Percentiles rank a stretch among this genome's conserved stretches.
Evolutionary conservation across 2,329 filamentous ascomycete genomes (phyloP).

Genomic region (Fusarium caatingaense): DNA sequence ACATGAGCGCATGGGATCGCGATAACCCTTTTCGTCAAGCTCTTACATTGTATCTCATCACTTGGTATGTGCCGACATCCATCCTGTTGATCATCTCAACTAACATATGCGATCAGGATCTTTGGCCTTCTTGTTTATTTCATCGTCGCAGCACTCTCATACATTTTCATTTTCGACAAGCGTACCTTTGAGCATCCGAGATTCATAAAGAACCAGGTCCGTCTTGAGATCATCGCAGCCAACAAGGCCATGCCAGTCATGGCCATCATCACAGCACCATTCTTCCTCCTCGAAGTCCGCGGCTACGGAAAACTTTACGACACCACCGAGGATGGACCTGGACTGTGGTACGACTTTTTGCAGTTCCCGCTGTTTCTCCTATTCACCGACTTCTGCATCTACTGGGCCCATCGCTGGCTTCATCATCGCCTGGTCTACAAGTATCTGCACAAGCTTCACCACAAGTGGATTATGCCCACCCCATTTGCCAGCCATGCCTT

Average conservation of each 20-base stretch:
- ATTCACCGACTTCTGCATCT: slow-evolving; percentile 91
- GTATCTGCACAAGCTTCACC: slow-evolving; percentile 92
- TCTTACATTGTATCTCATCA: slow-evolving; percentile 82
- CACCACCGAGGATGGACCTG: slow-evolving; percentile 77
- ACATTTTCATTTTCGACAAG: slow-evolving; percentile 92
- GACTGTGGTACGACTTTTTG: slow-evolving; percentile 78
- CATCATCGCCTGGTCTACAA: slow-evolving; percentile 86
- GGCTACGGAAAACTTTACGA: slow-evolving; percentile 92
- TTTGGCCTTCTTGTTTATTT: slow-evolving; percentile 90
- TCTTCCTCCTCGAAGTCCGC: slow-evolving; percentile 85
- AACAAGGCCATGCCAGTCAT: slow-evolving; percentile 82
- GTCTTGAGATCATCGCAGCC: slow-evolving; percentile 85
- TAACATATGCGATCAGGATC: slow-evolving; percentile 66
- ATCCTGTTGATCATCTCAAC: not conserved
- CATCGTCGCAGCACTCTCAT: slow-evolving; percentile 83
- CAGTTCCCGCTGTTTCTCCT: slow-evolving; percentile 90
- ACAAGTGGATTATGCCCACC: slow-evolving; percentile 99
- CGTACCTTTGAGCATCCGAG: slow-evolving; percentile 88
- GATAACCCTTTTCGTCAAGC: slow-evolving; percentile 82
- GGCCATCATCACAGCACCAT: slow-evolving; percentile 81
- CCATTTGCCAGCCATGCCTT: slow-evolving; percentile 94
- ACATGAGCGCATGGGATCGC: slow-evolving; percentile 79
- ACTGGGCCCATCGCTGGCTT: slow-evolving; percentile 89
- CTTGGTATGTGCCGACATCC: slow-evolving; percentile 71
- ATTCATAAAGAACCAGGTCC: slow-evolving; percentile 93